Percentiles rank a stretch among this genome's conserved stretches.
phyloP scores from a whole-genome alignment of 352 stramenopile species.

The Phytophthora pseudosyringae region DNA sequence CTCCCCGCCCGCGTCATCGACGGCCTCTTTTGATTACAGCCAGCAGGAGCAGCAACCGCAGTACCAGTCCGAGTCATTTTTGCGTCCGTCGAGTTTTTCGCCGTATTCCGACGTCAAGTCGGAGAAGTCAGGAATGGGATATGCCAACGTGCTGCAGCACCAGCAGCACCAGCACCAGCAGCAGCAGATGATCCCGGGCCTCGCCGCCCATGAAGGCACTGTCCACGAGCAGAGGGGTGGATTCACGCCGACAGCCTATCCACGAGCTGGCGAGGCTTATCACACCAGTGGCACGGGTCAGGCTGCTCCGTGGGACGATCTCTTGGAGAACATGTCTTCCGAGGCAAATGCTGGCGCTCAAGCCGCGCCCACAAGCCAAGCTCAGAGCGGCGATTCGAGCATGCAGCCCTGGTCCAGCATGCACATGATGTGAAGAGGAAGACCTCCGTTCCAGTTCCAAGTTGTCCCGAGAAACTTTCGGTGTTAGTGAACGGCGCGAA shows the following conservation, averaged over 20 bases:
- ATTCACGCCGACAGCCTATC: slow-evolving; percentile 21
- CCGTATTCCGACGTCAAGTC: slow-evolving; percentile 32
- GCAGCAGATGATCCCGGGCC: slow-evolving; percentile 23
- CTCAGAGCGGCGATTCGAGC: slow-evolving; percentile 53
- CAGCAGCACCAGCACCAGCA: slow-evolving; percentile 35
- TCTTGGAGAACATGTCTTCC: slow-evolving; percentile 77
- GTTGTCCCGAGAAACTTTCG: slow-evolving; percentile 5
- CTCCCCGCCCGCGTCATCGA: slow-evolving; percentile 27
- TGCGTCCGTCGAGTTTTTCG: slow-evolving; percentile 33
- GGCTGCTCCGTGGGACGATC: slow-evolving; percentile 66
- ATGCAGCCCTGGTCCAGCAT: slow-evolving; percentile 80
- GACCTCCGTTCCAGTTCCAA: neutral
- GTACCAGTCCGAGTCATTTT: slow-evolving; percentile 30
- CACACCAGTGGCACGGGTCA: slow-evolving; percentile 22
- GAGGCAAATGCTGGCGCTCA: slow-evolving; percentile 22
- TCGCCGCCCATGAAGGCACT: slow-evolving; percentile 12
- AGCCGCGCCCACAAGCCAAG: slow-evolving; percentile 20
- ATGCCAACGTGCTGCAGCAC: slow-evolving; percentile 30
- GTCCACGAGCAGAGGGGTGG: slow-evolving; percentile 27
- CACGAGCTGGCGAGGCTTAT: slow-evolving; percentile 25
- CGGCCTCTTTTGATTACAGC: slow-evolving; percentile 32
- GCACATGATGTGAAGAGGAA: slow-evolving; percentile 64
- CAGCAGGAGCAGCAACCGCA: slow-evolving; percentile 32
- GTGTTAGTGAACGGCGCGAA: slow-evolving; percentile 38
- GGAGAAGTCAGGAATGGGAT: slow-evolving; percentile 30